Base-by-base conservation (phyloP, 2,329 filamentous ascomycete species). In the Cryphonectria carpinicola region DNA sequence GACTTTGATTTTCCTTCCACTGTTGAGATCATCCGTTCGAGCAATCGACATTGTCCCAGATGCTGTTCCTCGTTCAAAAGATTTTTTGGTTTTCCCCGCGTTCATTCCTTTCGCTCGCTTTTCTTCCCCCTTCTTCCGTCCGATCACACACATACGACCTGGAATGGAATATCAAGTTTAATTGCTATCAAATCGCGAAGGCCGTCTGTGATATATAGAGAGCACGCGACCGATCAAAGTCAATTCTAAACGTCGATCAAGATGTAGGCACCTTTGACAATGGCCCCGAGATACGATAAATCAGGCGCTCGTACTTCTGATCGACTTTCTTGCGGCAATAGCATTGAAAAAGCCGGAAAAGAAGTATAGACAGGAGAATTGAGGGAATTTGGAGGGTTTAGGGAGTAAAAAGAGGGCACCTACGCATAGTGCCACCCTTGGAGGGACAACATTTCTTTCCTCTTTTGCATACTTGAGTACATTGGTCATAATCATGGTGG, bases 1-100 rank as follows among this genome's bases (percentile, higher is more conserved):
- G 14, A 28, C 52, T 14, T 41, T 58, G 37, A 37, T 35, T 65
- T 60, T 61, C 11, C 35, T 58, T 43, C 54, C 22, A n/a, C 63
- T 17, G 56, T 66, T 41, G 56, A 69, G 68, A 62, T 56, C 41
- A 54, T 19, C 25, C 22, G 41, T 54, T 62, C 68, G 68, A 66
- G 63, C 68, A 39, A 68, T 68, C 66, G 66, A 68, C 32, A 43
- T 41, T 56, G 10, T 52, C 13, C 28, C 56, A 19, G 1, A 7
- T 39, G 35, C 32, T 35, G 10, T 35, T 37, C 22, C 8, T 49
- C 37, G 10, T 39, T 39, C 37, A 11, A 10, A 2, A 4, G 19
- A 0, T 17, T 46, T 46, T 1, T 46, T 46, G 4, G 3, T 19
- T 13, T 46, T 46, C 43, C 32, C 32, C 32, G 32, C 37, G 11